phyloP scores from a whole-genome alignment of 306 rosid species.

The Quercus berberidifolia region DNA sequence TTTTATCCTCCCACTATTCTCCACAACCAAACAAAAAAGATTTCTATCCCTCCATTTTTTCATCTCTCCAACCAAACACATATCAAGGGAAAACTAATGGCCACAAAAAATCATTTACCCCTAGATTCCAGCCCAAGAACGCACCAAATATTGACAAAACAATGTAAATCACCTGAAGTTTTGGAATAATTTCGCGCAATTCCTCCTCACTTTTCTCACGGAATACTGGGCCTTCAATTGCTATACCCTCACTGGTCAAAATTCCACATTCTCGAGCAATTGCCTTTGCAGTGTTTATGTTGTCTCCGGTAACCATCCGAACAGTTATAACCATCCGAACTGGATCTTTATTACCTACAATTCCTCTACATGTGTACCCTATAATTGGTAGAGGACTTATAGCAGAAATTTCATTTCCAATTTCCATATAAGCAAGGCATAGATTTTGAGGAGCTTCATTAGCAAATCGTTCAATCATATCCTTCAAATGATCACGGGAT shows the following conservation, averaged over 20 bases:
- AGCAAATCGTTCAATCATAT: conserved; percentile 74
- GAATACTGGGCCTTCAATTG: conserved; percentile 94
- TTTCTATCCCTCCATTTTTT: too few relatives aligned
- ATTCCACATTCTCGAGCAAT: conserved; percentile 98
- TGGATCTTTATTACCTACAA: conserved; percentile 97
- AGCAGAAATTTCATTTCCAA: conserved; percentile 43
- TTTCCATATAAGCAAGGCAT: conserved; percentile 85
- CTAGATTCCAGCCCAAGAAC: not conserved
- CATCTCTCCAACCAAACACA: too few relatives aligned
- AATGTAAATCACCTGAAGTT: conserved; percentile 62
- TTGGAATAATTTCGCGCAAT: conserved; percentile 61
- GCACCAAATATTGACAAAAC: conserved; percentile 4
- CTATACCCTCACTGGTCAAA: conserved; percentile 72
- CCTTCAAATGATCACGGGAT: conserved; percentile 44
- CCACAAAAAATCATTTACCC: not conserved
- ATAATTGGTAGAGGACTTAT: conserved; percentile 46
- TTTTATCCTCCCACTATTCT: too few relatives aligned
- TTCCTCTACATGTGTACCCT: conserved; percentile 86
- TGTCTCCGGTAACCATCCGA: conserved; percentile 97
- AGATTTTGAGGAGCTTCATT: conserved; percentile 88
- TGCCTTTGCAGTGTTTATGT: conserved; percentile 95
- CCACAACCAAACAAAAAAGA: too few relatives aligned
- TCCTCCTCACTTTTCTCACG: conserved; percentile 77
- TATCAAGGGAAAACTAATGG: rapidly evolving
- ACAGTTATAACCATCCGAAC: conserved; percentile 93